Base-by-base conservation (phyloP, 257 asterid species). In the Apocynum venetum region DNA sequence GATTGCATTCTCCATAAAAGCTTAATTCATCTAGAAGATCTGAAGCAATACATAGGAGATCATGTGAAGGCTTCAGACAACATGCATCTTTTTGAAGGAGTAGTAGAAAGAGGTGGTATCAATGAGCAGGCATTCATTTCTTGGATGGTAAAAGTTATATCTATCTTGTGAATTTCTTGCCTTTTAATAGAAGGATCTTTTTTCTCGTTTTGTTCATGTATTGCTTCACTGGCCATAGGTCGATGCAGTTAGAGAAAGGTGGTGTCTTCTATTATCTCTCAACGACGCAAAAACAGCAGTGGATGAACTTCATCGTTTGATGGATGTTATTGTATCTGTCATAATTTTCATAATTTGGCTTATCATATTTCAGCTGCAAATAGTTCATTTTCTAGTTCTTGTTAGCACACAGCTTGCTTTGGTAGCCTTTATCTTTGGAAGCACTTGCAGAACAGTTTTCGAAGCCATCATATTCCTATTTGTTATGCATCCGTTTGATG, bases 401-500 rank as follows among this genome's bases (percentile, higher is more conserved):
- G 47, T 79, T 9, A 63, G 67, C 40, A 36, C 73, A 43, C 77
- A 78, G 60, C 44, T 61, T 38, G 57, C 64, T 63, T 48, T 78
- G 77, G 43, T 63, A 11, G 82, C 25, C 12, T 73, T 72, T 41
- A 64, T 72, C 41, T 79, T 79, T 49, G 78, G 76, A 9, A 78
- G 64, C 55, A 72, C 82, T 31, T 78, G 71, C n/a, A 78, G 55
- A 51, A 72, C 78, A 25, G 38, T 51, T 8, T 72, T 78, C 20
- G 82, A 78, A 78, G 55, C 78, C 11, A 60, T 72, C 55, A 63
- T 78, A 38, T 78, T 48, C 77, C 20, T 72, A 17, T 79, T 74
- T 40, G 61, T 80, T 10, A 80, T 80, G 79, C 80, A 75, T 11
- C 80, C 76, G 7, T 75, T 75, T 38, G 83, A 80, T 41, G 83